phyloP scores from a whole-genome alignment of 108 stramenopile species.

The Seminavis robusta region DNA sequence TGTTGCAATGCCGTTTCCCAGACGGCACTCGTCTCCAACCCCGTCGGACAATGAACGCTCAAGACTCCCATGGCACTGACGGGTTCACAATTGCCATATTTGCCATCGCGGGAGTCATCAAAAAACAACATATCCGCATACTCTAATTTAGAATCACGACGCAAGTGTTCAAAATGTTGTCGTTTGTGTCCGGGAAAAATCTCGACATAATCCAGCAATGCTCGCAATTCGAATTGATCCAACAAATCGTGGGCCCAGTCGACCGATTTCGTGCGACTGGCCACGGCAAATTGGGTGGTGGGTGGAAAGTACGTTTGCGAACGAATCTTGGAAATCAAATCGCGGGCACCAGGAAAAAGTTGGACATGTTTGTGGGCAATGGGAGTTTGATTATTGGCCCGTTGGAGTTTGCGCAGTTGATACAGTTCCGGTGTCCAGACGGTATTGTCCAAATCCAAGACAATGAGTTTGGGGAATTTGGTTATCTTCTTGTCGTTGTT shows the following conservation, averaged over 20 bases:
- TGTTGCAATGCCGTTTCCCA: constrained; percentile 44
- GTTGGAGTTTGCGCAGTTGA: constrained; percentile 58
- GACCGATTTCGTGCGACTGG: constrained; percentile 64
- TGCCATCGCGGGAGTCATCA: constrained; percentile 80
- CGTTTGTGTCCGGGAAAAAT: constrained; percentile 75
- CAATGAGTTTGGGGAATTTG: constrained; percentile 33
- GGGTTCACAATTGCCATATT: constrained; percentile 67
- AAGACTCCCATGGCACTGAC: constrained; percentile 66
- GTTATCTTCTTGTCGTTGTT: too few species aligned
- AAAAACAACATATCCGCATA: constrained; percentile 87
- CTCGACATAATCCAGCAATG: constrained; percentile 57
- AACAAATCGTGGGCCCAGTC: constrained; percentile 65
- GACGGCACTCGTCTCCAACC: constrained; percentile 40
- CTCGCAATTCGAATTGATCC: constrained; percentile 41
- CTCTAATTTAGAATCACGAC: constrained; percentile 37
- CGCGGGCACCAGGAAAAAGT: constrained; percentile 51
- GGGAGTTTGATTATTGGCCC: constrained; percentile 29
- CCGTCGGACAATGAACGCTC: constrained; percentile 62
- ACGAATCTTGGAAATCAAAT: too few species aligned
- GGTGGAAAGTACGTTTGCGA: too few species aligned
- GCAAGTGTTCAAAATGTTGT: constrained; percentile 62
- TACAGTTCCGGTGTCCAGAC: constrained; percentile 70
- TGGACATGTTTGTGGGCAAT: constrained; percentile 61
- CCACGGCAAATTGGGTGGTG: constrained; percentile 69
- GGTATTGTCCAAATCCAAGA: constrained; percentile 57